Evolutionary conservation across 2,329 filamentous ascomycete genomes (phyloP).

Genomic region (Colletotrichum tropicale): DNA sequence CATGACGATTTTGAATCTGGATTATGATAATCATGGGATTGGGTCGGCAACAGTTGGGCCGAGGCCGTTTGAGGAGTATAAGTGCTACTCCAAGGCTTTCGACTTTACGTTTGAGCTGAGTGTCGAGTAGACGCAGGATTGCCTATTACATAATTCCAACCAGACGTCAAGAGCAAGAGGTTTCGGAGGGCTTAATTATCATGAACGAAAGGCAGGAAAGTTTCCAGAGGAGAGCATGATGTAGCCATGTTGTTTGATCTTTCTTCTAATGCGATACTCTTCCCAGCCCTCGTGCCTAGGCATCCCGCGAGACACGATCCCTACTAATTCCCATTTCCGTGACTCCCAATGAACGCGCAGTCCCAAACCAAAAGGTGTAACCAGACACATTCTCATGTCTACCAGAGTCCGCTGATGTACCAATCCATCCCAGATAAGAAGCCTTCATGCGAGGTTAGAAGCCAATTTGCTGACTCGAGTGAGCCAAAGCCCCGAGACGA

Average conservation of each 20-base stretch:
- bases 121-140: not conserved
- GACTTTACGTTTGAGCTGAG: slow-evolving; percentile 29
- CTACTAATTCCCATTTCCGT: not conserved
- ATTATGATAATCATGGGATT: slow-evolving; percentile 46
- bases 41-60: slow-evolving; percentile 50
- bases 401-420: not conserved
- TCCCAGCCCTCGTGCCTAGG: rapidly evolving
- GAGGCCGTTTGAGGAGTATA: slow-evolving; percentile 25
- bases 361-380: rapidly evolving
- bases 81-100: slow-evolving; percentile 17
- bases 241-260: rapidly evolving
- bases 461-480: not conserved
- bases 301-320: not conserved
- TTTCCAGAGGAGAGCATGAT: not conserved
- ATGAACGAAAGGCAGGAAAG: not conserved
- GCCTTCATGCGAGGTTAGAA: not conserved
- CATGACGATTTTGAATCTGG: slow-evolving; percentile 43
- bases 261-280: not conserved
- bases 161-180: not conserved
- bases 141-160: not conserved
- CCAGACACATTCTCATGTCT: rapidly evolving
- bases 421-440: not conserved
- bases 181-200: rapidly evolving
- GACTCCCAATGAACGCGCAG: not conserved
- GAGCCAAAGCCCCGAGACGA: not conserved